Evolutionary conservation across 2,329 filamentous ascomycete species (phyloP).

Genomic region (Myriosclerotinia scirpicola): DNA sequence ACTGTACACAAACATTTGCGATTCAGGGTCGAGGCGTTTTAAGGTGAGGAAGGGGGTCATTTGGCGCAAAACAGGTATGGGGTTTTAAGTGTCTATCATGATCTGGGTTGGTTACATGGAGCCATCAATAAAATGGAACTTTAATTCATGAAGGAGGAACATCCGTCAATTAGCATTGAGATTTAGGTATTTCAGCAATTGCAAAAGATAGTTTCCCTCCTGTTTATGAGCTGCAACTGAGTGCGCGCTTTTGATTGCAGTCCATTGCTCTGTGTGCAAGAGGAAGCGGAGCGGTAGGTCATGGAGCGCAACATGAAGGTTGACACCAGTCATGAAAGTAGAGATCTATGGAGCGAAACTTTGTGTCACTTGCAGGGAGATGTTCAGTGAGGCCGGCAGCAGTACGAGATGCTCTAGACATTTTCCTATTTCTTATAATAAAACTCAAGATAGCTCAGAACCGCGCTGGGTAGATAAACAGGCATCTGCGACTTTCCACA

Average conservation of each 20-base stretch:
- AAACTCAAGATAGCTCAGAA: background rate
- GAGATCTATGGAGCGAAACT: background rate
- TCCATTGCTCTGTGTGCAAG: background rate
- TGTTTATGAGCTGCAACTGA: background rate
- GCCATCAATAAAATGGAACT: background rate
- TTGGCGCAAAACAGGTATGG: constrained; percentile 10
- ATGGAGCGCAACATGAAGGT: background rate
- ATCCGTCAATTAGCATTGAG: constrained; percentile 2
- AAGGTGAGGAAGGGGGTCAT: background rate
- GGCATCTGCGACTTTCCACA: background rate
- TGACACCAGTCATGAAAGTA: background rate
- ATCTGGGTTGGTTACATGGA: constrained; percentile 5
- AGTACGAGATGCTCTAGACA: background rate
- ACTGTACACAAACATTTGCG: constrained; percentile 2
- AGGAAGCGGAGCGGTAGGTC: background rate
- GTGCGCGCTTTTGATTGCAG: background rate
- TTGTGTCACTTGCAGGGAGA: background rate
- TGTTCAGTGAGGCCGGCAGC: background rate
- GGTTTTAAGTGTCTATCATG: background rate
- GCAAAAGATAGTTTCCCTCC: constrained; percentile 1
- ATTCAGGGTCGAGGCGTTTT: constrained; percentile 9
- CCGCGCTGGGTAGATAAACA: background rate
- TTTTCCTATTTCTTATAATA: background rate
- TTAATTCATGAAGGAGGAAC: background rate
- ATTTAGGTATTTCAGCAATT: constrained; percentile 5